Base-by-base conservation (phyloP, 495 filamentous ascomycete genomes). In the Tuber borchii region DNA sequence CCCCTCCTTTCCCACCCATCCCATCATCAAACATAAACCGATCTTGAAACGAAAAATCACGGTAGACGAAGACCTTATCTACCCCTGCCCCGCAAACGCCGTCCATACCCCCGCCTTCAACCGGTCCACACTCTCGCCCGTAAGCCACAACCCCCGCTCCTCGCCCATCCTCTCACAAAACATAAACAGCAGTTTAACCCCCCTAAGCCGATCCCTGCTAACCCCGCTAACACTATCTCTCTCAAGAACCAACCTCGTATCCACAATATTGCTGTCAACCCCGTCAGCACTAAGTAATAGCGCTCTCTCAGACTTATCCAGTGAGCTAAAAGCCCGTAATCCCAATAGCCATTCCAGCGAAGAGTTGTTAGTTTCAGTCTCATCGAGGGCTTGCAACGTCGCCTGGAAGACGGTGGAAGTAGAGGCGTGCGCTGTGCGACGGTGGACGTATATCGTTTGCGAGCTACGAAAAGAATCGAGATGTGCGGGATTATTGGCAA, bases 381-480 rank as follows among this genome's bases (percentile, higher is more conserved):
- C 84, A 78, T 88, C 81, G 12, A 95, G 84, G 0, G 92, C 92
- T 14, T 89, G 87, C 71, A 94, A 85, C 0, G 91, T 92, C 0
- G 93, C 90, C 69, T 89, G 87, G 86, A 97, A 99, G 22, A 91
- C 86, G 3, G 90, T 90, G 48, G 89, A 87, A 70, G 86, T 87
- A 69, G 91, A 87, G 69, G 90, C 90, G 81, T 90, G 88, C 8
- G 88, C 90, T 37, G 92, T 89, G 70, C 94, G 89, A n/a, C 92
- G 88, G 51, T 93, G 89, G 6, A 99, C 89, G 79, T 90, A 93
- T 44, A 99, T 85, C 0, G 89, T 92, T 84, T 97, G 93, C 51
- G 90, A 91, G 20, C 85, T 86, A 42, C 87, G 86, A 85, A 99
- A 97, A 46, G 90, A 88, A 0, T 89, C 86, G n/a, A 90, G 85